These are phyloP conservation scores for Gnaphalium uliginosum DNA, from an alignment of 129 eudicot genomes.

Conservation along the genomic window DNA sequence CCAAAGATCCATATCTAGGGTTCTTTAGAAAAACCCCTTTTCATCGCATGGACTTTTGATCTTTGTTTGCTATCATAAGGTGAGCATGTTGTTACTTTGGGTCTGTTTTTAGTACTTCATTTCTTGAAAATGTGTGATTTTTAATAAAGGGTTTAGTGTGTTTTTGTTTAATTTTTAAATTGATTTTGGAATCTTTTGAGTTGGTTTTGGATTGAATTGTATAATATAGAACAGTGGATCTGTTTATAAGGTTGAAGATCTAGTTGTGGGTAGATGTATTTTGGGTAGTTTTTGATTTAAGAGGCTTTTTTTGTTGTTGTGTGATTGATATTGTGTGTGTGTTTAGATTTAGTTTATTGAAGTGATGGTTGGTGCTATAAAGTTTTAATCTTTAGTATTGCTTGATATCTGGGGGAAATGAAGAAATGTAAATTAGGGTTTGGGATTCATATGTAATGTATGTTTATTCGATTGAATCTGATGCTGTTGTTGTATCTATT, in stretches of 20 bases:
- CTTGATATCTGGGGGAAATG: conserved; percentile 20
- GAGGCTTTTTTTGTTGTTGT: background rate
- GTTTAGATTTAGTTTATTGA: conserved; percentile 26
- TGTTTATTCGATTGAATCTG: conserved; percentile 23
- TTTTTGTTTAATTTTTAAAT: conserved; percentile 7
- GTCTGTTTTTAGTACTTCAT: conserved; percentile 5
- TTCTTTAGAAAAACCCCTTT: conserved; percentile 29
- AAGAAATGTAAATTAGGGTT: conserved; percentile 30
- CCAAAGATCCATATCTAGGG: conserved; percentile 32
- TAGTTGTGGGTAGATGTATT: conserved; percentile 29
- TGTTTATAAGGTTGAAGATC: conserved; percentile 52
- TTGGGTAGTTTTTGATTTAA: conserved; percentile 13
- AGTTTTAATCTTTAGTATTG: conserved; percentile 9
- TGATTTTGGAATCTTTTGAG: conserved; percentile 6
- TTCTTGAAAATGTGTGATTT: conserved; percentile 33
- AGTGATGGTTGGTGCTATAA: conserved; percentile 18
- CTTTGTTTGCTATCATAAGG: conserved; percentile 40
- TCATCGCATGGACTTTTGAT: conserved; percentile 37
- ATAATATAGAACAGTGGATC: conserved; percentile 43
- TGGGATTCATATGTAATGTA: background rate
- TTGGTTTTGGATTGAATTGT: conserved; percentile 30
- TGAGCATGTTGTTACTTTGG: conserved; percentile 20
- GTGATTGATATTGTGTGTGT: background rate
- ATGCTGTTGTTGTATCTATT: background rate
- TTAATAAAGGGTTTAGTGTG: conserved; percentile 21